Evolutionary conservation across 2,329 filamentous ascomycete genomes (phyloP).

Genomic region (Bipolaris gigantea): DNA sequence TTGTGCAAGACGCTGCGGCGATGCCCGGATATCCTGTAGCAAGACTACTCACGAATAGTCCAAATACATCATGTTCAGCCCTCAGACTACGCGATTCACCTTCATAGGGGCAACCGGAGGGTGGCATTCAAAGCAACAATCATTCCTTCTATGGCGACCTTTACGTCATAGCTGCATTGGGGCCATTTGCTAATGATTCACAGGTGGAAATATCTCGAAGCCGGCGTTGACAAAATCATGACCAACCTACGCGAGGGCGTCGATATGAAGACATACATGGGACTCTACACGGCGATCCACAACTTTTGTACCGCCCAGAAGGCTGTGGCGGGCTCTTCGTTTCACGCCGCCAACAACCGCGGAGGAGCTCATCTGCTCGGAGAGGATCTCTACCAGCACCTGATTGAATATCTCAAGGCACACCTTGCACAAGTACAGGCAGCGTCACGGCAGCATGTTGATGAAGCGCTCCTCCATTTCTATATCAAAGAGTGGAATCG

Average conservation of each 20-base stretch:
- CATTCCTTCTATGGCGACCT: background rate
- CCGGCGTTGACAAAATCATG: slow-evolving; percentile 92
- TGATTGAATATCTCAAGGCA: slow-evolving; percentile 78
- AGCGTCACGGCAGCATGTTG: slow-evolving; percentile 76
- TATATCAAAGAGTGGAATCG: slow-evolving; percentile 97
- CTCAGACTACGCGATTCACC: background rate
- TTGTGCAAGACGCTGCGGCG: background rate
- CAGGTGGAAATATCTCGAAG: slow-evolving; percentile 88
- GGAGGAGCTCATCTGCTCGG: slow-evolving; percentile 93
- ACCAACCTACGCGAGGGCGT: slow-evolving; percentile 86
- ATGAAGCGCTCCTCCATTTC: slow-evolving; percentile 86
- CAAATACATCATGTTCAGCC: background rate
- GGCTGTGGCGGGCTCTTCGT: slow-evolving; percentile 65
- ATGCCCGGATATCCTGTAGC: background rate
- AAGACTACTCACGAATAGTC: background rate
- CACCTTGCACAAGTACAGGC: slow-evolving; percentile 74
- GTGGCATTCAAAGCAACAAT: background rate
- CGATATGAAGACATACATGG: slow-evolving; percentile 97
- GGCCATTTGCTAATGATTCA: slow-evolving; percentile 18
- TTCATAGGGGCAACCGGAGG: background rate
- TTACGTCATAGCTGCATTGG: background rate
- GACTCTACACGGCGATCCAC: slow-evolving; percentile 94
- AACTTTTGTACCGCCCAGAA: slow-evolving; percentile 99
- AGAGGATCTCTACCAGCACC: slow-evolving; percentile 91
- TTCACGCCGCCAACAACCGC: slow-evolving; percentile 60